Evolutionary conservation across 2,329 filamentous ascomycete genomes (phyloP), one percentile per base, ranked within the genome.

Genomic region (Paracamarosporium sp.): DNA sequence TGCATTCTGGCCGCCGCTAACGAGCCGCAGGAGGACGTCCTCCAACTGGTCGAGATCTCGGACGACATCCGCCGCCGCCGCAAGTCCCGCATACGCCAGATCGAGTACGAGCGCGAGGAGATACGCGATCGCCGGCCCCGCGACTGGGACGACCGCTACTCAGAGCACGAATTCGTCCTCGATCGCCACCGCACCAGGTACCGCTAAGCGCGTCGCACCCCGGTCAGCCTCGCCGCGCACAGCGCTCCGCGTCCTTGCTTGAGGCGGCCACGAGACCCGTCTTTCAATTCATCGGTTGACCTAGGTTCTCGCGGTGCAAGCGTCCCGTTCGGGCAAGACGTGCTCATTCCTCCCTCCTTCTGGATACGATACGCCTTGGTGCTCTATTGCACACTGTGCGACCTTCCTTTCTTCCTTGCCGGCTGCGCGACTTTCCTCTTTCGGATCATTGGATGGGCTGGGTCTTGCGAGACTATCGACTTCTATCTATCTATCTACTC

Each of bases 41-140:
- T 92, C 41, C 88, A 90, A 62, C 86, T 98, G 4, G 91, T 96
- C 25, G 86, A 95, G 62, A 76, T 96, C 3, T 92, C 92, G 0
- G 90, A 96, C 60, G 86, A 91, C 20, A 95, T 97, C 70, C 90
- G 92, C 33, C 86, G 86, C 55, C 85, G 84, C 54, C 84, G 85
- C 48, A 82, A 82, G 55, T 81, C 83, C 57, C 82, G 85, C 27
- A 86, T 88, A 55, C 80, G 82, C 40, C 84, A 88, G 69, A 86
- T 88, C 55, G 81, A 87, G 69, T 87, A 82, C 71, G 88, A 91
- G 76, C 78, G 81, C 31, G 79, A 84, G 53, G 78, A 80, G 47
- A 82, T 85, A 53, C 81, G 82, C 51, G 79, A 85, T 38, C 76
- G 77, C 51, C 68, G 73, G 59, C 70, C 73, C 28, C 65, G 69